Percentiles rank a stretch among this genome's conserved stretches.
phyloP scores from a whole-genome alignment of 345 rosid species.

The Linum lewisii region DNA sequence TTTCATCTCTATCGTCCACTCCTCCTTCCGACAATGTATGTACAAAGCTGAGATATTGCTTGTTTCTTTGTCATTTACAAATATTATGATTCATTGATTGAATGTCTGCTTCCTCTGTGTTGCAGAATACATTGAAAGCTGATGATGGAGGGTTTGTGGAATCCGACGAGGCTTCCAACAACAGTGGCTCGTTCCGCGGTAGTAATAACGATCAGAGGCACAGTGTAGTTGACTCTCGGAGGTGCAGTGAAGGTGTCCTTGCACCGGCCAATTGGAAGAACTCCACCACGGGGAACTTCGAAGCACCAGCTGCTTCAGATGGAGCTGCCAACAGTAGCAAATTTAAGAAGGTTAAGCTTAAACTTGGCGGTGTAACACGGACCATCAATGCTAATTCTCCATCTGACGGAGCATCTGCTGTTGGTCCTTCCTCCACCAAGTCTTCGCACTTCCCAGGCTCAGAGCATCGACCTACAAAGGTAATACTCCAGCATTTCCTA shows the following conservation, averaged over 20 bases:
- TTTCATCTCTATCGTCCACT: constrained; percentile 58
- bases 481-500: not conserved
- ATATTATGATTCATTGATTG: constrained; percentile 14
- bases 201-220: constrained; percentile 22
- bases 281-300: constrained; percentile 7
- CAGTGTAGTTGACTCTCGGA: constrained; percentile 26
- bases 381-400: constrained; percentile 22
- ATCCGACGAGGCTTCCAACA: constrained; percentile 64
- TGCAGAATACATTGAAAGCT: constrained; percentile 33
- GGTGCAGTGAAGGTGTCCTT: constrained; percentile 28
- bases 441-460: constrained; percentile 20
- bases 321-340: constrained; percentile 19
- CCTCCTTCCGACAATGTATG: constrained; percentile 56
- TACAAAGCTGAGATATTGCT: constrained; percentile 9
- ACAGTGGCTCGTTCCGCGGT: constrained; percentile 37
- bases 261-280: constrained; percentile 24
- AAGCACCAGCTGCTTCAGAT: constrained; percentile 13
- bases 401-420: constrained; percentile 26
- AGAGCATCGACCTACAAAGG: constrained; percentile 15
- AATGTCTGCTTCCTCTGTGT: constrained; percentile 11
- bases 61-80: constrained; percentile 5
- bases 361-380: constrained; percentile 21
- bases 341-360: constrained; percentile 26
- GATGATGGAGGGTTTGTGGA: constrained; percentile 50
- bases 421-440: constrained; percentile 20